Base-by-base conservation (phyloP, 352 stramenopile genomes). In the Achlya hypogyna region DNA sequence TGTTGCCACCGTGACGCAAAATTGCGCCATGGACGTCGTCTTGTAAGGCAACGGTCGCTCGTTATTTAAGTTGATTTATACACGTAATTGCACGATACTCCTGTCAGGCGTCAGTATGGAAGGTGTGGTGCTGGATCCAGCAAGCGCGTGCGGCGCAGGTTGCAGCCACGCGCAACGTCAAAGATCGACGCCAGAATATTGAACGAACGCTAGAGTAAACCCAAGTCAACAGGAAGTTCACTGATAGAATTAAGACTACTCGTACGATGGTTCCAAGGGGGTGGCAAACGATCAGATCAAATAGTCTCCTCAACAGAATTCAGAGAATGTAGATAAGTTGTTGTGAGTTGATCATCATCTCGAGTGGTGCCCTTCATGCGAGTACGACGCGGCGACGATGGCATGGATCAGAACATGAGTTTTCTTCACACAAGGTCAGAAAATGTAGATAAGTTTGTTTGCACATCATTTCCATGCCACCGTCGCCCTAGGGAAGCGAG, bases 271-370 rank as follows among this genome's bases (percentile, higher is more conserved):
- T n/a, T n/a, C n/a, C n/a, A n/a, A n/a, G n/a, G n/a, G n/a, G n/a
- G n/a, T n/a, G n/a, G 38, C 38, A 45, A 10, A n/a, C 38, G 38
- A 63, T 63, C 54, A 63, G 54, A 49, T 53, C 20, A 18, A 40
- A 34, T 45, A n/a, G 54, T 32, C 53, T 42, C 53, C 54, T 63
- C 27, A 18, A 43, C 54, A 42, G 71, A 43, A 49, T 71, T 84
- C 74, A 79, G 71, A 79, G 76, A 84, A 84, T 84, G 75, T 82
- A 84, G 77, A 84, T 84, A 84, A 84, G 75, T 52, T 52, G 60
- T 67, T 73, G 73, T 78, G 60, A 53, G 31, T 10, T 68, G 62
- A 52, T 67, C 69, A 66, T 73, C 69, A 63, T 47, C 14, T 71
- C 22, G 10, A 51, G 23, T 53, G 65, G n/a, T 56, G 5, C 10